phyloP scores from a whole-genome alignment of 441 rosid species.

The Populus trichocarpa region DNA sequence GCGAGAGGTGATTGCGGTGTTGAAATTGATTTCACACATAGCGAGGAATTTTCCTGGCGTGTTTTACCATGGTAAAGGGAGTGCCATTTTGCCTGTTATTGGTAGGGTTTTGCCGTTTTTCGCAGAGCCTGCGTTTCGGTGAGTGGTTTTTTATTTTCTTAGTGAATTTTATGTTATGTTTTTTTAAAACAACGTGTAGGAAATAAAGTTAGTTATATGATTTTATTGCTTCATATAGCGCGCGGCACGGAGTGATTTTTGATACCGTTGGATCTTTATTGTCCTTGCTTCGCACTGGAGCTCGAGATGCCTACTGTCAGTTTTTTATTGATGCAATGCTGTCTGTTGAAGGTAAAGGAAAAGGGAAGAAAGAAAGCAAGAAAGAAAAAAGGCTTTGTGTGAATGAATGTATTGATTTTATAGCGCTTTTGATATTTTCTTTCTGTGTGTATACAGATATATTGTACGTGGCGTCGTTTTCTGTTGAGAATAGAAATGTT shows the following conservation, averaged over 20 bases:
- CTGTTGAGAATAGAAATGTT: slow-evolving; percentile 27
- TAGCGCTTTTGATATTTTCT: background rate
- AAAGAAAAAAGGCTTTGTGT: background rate
- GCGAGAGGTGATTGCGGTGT: slow-evolving; percentile 78
- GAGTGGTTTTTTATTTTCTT: slow-evolving; percentile 23
- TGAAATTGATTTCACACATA: slow-evolving; percentile 77
- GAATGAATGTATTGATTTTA: slow-evolving; percentile 8
- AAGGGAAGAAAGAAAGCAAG: background rate
- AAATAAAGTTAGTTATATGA: background rate
- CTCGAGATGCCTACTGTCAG: slow-evolving; percentile 72
- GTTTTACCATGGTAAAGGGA: slow-evolving; percentile 74
- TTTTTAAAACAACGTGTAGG: background rate
- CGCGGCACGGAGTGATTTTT: slow-evolving; percentile 74
- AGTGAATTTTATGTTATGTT: background rate
- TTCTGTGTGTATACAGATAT: slow-evolving; percentile 50
- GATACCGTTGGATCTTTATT: slow-evolving; percentile 86
- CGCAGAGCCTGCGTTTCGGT: slow-evolving; percentile 81
- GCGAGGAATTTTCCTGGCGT: slow-evolving; percentile 84
- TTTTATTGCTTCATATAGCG: slow-evolving; percentile 33
- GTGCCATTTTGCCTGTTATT: slow-evolving; percentile 69
- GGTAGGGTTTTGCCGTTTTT: slow-evolving; percentile 83
- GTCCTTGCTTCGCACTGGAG: slow-evolving; percentile 82
- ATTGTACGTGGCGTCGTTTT: slow-evolving; percentile 44
- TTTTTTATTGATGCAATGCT: slow-evolving; percentile 76
- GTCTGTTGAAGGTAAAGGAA: slow-evolving; percentile 63